A percentile compares a stretch with the other conserved stretches of the same genome.
phyloP scores from a whole-genome alignment of 2,329 filamentous ascomycete genomes.

The Aspergillus brunneoviolaceus region DNA sequence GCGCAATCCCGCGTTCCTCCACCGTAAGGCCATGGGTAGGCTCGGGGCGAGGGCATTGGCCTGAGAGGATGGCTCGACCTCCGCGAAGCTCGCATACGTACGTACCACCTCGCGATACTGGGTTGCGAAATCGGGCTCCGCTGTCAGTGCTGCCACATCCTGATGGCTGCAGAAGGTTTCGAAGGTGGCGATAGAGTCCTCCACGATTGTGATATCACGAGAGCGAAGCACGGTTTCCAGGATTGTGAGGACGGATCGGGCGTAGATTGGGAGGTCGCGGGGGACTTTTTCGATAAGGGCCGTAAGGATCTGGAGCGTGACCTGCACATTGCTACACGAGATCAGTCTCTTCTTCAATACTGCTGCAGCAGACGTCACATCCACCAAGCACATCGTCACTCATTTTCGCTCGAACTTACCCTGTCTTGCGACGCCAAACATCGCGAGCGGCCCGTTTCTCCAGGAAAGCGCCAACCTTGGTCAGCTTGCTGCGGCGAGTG shows the following conservation, averaged over 20 bases:
- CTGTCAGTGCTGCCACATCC: slow-evolving; percentile 79
- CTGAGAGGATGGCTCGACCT: slow-evolving; percentile 52
- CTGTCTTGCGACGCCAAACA: slow-evolving; percentile 83
- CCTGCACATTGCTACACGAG: slow-evolving; percentile 74
- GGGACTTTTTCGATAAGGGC: slow-evolving; percentile 91
- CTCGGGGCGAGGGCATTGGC: slow-evolving; percentile 56
- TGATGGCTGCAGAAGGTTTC: slow-evolving; percentile 86
- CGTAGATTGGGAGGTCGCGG: slow-evolving; percentile 86
- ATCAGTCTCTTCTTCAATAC: slow-evolving; percentile 9
- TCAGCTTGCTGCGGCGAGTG: slow-evolving; percentile 89
- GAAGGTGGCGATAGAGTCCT: slow-evolving; percentile 84
- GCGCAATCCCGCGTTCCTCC: slow-evolving; percentile 70
- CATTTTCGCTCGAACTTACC: slow-evolving; percentile 54
- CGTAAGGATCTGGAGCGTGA: slow-evolving; percentile 88
- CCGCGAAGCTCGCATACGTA: slow-evolving; percentile 77
- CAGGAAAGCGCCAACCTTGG: slow-evolving; percentile 91
- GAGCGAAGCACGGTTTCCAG: slow-evolving; percentile 80
- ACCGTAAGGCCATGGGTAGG: slow-evolving; percentile 73
- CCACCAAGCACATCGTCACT: slow-evolving; percentile 12
- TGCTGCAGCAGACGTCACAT: neutral
- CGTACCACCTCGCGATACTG: slow-evolving; percentile 81
- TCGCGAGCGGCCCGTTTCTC: slow-evolving; percentile 92
- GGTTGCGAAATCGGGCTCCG: slow-evolving; percentile 77
- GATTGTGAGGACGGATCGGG: slow-evolving; percentile 78
- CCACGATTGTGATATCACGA: slow-evolving; percentile 86